Conservation (phyloP, 2,329 filamentous ascomycete genomes). For the Talaromyces sp. region DNA sequence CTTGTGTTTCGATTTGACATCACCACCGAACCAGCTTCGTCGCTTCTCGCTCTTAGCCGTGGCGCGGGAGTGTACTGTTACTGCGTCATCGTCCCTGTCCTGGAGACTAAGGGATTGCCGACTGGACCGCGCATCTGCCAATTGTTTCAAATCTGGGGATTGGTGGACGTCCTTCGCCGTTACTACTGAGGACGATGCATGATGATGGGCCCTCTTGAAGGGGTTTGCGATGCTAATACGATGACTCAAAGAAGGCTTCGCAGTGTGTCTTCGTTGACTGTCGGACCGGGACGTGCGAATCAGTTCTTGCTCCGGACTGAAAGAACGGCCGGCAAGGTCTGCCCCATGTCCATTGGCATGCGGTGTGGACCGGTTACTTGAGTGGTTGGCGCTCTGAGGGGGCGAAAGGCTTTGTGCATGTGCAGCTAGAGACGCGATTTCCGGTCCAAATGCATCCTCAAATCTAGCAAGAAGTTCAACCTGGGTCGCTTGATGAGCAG, state of each 20-base stretch:
- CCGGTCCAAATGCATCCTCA: slow-evolving; percentile 52
- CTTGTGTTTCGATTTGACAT: slow-evolving; percentile 31
- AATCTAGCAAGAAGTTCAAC: slow-evolving; percentile 38
- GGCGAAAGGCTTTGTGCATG: slow-evolving; percentile 39
- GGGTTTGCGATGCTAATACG: slow-evolving; percentile 44
- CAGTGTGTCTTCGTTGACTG: slow-evolving; percentile 29
- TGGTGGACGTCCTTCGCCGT: slow-evolving; percentile 28
- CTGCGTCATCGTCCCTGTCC: slow-evolving; percentile 32
- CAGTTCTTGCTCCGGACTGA: slow-evolving; percentile 36
- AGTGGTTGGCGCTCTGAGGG: slow-evolving; percentile 34
- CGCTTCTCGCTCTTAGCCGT: slow-evolving; percentile 37
- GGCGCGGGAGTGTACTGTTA: slow-evolving; percentile 36
- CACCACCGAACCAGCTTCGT: slow-evolving; percentile 40
- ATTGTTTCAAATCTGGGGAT: slow-evolving; percentile 21
- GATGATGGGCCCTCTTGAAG: slow-evolving; percentile 41
- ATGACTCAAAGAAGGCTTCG: slow-evolving; percentile 38
- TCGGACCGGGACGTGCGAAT: slow-evolving; percentile 31
- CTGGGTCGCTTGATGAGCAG: slow-evolving; percentile 51
- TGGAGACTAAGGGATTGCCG: slow-evolving; percentile 19
- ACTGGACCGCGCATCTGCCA: slow-evolving; percentile 25
- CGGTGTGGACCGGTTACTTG: slow-evolving; percentile 26
- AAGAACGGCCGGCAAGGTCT: slow-evolving; percentile 26
- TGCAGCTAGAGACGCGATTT: slow-evolving; percentile 58
- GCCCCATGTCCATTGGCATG: slow-evolving; percentile 24
- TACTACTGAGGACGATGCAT: slow-evolving; percentile 34